A percentile compares a stretch with the other conserved stretches of the same genome.
Conservation (phyloP, 352 stramenopile genomes). For the Phytophthora uliginosa region DNA sequence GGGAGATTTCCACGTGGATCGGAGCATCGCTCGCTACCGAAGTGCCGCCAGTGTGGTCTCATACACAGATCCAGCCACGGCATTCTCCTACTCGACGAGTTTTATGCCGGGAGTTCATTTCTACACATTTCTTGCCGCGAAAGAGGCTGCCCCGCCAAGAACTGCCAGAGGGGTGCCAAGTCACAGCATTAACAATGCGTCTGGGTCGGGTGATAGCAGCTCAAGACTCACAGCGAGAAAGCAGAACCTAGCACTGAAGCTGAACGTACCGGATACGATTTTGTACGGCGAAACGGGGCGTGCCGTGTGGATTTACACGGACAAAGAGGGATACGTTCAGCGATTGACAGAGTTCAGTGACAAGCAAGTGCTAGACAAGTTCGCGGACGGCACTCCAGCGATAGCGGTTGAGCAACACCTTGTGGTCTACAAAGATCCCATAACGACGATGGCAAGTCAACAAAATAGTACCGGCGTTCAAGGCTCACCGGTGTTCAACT, state of each 20-base stretch:
- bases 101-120: conserved; percentile 88
- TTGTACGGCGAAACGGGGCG: conserved; percentile 82
- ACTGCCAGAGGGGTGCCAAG: not conserved
- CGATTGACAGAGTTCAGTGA: conserved; percentile 73
- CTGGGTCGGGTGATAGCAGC: not conserved
- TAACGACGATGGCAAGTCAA: conserved; percentile 27
- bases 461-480: conserved; percentile 8
- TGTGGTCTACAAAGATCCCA: conserved; percentile 80
- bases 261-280: conserved; percentile 85
- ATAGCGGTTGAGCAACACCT: conserved; percentile 54
- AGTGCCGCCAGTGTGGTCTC: conserved; percentile 66
- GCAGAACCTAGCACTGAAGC: conserved; percentile 42
- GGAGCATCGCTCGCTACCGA: conserved; percentile 56
- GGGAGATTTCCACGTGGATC: conserved; percentile 17
- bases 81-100: conserved; percentile 66
- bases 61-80: conserved; percentile 56
- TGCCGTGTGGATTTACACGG: conserved; percentile 78
- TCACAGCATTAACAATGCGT: not conserved
- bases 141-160: conserved; percentile 38
- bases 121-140: conserved; percentile 78
- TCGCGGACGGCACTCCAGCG: conserved; percentile 39
- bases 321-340: conserved; percentile 76
- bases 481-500: conserved; percentile 35
- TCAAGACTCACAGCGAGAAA: conserved; percentile 18
- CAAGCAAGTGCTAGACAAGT: conserved; percentile 78